Evolutionary conservation across 176 grass and related monocot species (phyloP).

Genomic region (Carex parvula): DNA sequence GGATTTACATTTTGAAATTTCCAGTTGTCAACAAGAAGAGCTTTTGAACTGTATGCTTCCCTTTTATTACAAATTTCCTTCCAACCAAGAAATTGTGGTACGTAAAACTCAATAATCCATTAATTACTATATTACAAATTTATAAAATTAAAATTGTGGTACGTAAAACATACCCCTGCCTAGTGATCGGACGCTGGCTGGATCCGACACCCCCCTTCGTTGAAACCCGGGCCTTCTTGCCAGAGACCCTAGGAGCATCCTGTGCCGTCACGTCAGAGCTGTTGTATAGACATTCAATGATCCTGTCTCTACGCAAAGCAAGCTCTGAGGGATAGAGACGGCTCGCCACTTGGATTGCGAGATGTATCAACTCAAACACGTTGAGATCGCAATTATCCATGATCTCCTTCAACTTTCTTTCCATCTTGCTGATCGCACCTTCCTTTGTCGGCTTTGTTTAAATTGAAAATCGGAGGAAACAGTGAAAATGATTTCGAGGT

Average conservation of each 20-base stretch:
- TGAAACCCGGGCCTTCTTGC: background rate
- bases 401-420: background rate
- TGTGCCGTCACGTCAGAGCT: background rate
- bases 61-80: background rate
- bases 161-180: background rate
- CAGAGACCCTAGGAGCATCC: background rate
- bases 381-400: background rate
- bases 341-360: background rate
- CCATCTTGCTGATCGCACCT: background rate
- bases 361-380: background rate
- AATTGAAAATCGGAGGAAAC: background rate
- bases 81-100: background rate
- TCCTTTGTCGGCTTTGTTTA: background rate
- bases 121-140: background rate
- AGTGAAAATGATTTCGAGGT: background rate
- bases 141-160: background rate
- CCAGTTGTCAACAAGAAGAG: background rate
- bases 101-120: background rate
- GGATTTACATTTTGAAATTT: background rate
- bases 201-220: background rate
- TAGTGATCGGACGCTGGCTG: background rate
- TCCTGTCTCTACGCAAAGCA: background rate
- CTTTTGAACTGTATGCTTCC: background rate
- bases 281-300: background rate
- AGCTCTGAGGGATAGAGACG: background rate